phyloP scores from a whole-genome alignment of 768 basidiomycete species.

The Lentinula guzmanii region DNA sequence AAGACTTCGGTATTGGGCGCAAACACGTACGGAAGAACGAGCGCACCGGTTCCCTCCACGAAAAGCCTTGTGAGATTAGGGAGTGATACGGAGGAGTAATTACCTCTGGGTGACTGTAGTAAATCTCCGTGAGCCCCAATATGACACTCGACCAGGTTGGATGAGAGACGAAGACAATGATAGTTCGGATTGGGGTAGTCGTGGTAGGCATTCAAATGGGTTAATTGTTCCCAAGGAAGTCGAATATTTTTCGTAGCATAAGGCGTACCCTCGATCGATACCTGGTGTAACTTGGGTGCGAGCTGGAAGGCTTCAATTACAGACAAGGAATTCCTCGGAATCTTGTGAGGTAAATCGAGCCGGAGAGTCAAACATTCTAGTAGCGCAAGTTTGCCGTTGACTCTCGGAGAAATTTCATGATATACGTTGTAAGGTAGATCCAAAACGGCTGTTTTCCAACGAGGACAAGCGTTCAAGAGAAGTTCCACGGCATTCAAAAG shows the following conservation, averaged over 20 bases:
- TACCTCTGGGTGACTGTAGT: neutral
- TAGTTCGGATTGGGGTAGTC: neutral
- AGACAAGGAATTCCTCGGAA: neutral
- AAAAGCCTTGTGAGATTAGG: neutral
- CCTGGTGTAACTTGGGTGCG: neutral
- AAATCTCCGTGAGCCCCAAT: neutral
- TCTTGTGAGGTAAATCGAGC: neutral
- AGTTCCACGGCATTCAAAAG: neutral
- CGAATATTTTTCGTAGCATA: neutral
- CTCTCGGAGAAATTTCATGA: neutral
- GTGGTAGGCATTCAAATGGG: neutral
- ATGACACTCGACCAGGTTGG: conserved; percentile 1
- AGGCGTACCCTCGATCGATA: neutral
- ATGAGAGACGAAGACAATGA: conserved; percentile 1
- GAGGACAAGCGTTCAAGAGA: neutral
- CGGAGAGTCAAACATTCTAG: neutral
- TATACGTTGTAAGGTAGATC: neutral
- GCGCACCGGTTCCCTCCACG: neutral
- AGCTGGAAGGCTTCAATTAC: neutral
- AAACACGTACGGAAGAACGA: neutral
- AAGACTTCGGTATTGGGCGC: neutral
- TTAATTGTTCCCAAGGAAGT: conserved; percentile 4
- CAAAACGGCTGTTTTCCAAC: conserved; percentile 2
- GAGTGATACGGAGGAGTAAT: neutral
- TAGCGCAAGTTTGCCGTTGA: neutral